Conservation (phyloP, 208 protist genomes). For the Leptomonas seymouri region DNA sequence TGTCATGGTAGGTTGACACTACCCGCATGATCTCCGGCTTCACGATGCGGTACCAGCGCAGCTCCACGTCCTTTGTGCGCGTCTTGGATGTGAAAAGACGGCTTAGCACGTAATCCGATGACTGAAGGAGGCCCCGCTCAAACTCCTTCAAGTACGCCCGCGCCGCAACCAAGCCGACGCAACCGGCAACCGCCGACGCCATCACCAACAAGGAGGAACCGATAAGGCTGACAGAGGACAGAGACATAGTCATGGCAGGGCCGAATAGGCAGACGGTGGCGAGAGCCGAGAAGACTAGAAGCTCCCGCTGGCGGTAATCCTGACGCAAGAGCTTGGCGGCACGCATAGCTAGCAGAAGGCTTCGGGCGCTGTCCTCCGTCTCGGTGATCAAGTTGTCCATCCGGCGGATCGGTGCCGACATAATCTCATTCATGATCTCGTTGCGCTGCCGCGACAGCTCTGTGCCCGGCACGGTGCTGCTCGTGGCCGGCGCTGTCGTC, state of each 20-base stretch:
- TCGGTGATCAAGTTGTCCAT: constrained; percentile 82
- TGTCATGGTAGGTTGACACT: constrained; percentile 12
- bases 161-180: constrained; percentile 17
- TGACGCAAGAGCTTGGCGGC: constrained; percentile 52
- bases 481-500: not conserved
- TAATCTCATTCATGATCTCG: constrained; percentile 61
- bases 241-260: constrained; percentile 16
- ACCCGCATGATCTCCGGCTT: constrained; percentile 55
- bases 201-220: constrained; percentile 22
- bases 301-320: constrained; percentile 42
- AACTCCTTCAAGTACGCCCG: constrained; percentile 33
- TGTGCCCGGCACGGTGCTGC: constrained; percentile 32
- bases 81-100: constrained; percentile 47
- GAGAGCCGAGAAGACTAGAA: constrained; percentile 23
- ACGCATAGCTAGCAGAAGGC: constrained; percentile 53
- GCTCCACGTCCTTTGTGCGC: constrained; percentile 48
- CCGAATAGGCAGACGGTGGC: constrained; percentile 17
- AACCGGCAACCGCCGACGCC: constrained; percentile 20
- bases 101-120: constrained; percentile 44
- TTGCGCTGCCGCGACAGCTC: constrained; percentile 64
- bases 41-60: constrained; percentile 63
- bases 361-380: constrained; percentile 60
- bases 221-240: constrained; percentile 32
- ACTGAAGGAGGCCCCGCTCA: constrained; percentile 27
- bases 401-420: constrained; percentile 63